These are phyloP conservation scores for Antrodiella citrinella DNA, from an alignment of 768 basidiomycete genomes.

Conservation along the genomic window DNA sequence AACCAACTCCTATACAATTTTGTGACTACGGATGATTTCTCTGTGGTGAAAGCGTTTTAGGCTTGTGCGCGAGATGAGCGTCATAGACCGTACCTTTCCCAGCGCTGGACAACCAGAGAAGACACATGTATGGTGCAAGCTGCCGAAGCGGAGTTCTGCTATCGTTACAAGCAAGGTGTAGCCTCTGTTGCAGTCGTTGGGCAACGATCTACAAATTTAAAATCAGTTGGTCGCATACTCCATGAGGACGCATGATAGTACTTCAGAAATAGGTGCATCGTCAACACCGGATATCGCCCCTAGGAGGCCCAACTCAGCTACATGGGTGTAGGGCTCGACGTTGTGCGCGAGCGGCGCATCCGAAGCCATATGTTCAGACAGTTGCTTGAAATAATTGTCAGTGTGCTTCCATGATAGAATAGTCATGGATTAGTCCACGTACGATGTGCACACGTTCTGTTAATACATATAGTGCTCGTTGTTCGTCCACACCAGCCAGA, in stretches of 20 bases:
- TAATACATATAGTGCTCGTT: background rate
- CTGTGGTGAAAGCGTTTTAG: too few relatives aligned
- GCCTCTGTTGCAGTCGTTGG: background rate
- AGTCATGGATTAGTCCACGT: too few relatives aligned
- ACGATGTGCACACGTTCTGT: background rate
- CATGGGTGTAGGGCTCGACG: background rate
- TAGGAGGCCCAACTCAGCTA: background rate
- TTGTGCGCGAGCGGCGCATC: background rate
- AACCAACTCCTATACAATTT: constrained; percentile 42
- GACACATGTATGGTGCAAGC: constrained; percentile 46
- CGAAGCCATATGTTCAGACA: too few relatives aligned
- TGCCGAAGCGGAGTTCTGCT: constrained; percentile 24
- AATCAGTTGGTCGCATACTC: too few relatives aligned
- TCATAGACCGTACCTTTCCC: constrained; percentile 33
- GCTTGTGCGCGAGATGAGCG: constrained; percentile 7
- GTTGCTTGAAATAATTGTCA: too few relatives aligned
- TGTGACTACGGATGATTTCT: constrained; percentile 12
- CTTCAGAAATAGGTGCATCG: too few relatives aligned
- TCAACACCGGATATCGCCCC: background rate
- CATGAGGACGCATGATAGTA: too few relatives aligned
- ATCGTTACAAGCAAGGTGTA: background rate
- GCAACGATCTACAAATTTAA: background rate
- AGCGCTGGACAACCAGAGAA: constrained; percentile 41
- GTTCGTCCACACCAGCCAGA: background rate
- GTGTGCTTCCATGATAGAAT: too few relatives aligned